Evolutionary conservation across 495 filamentous ascomycete species (phyloP), one percentile per base, ranked within the genome.

Genomic region (Aspergillus hancockii): DNA sequence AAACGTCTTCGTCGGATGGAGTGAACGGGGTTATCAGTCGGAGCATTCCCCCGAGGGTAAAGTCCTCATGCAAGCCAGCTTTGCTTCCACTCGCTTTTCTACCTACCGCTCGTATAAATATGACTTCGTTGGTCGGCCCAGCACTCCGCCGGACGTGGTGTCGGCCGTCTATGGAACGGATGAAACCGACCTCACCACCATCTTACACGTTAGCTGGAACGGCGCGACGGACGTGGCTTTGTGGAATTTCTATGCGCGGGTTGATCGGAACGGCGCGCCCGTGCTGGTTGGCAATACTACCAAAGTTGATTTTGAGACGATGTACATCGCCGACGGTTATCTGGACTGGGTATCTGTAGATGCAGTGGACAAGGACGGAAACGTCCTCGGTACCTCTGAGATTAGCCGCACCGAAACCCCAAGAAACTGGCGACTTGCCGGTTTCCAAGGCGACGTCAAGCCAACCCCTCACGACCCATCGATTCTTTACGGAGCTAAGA

Each of bases 1-100:
- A 31, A 85, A 85, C 60, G 61, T 77, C 38, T 79, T 86, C 16
- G 70, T 84, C 22, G 82, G 83, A 53, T 87, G 83, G 83, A 85
- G 85, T 31, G 78, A 81, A 32, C 69, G 74, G 4, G 79, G 82
- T 3, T 82, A 81, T 54, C 71, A 83, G 30, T 85, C 80, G 5
- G 85, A 88, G 62, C 83, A 82, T 64, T 73, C 75, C 0, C 63
- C 75, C 0, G 74, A 85, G 41, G 85, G 85, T 9, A 78, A 78
- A 28, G 64, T 79, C 3, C 66, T 85, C 25, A 82, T 83, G 69
- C 73, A 72, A 18, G 73, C 71, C 41, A 67, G 62, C 22, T 79
- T 79, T 51, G 64, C 59, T 2, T 73, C 71, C 4, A 57, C 57
- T 9, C 72, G 75, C 25, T 75, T 72, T 50, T 74, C 72, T 25